These are phyloP conservation scores for Malassezia furfur DNA, from an alignment of 1,284 basidiomycete species.

Conservation along the genomic window DNA sequence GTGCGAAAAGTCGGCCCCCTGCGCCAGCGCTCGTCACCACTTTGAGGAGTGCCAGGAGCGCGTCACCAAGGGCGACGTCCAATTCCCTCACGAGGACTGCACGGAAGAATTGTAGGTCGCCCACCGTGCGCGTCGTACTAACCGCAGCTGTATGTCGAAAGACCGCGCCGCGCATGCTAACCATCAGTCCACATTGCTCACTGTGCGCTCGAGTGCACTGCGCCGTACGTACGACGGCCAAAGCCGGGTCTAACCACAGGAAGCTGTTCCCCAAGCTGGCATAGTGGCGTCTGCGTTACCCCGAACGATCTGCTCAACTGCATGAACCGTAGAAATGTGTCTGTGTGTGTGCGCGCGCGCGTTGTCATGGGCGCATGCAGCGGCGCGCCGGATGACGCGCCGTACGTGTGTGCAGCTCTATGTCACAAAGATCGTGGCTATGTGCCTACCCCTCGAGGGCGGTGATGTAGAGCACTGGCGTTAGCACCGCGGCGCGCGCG, in stretches of 20 bases:
- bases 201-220: slow-evolving; percentile 42
- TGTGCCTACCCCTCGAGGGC: slow-evolving; percentile 3
- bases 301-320: background rate
- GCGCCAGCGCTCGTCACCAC: slow-evolving; percentile 43
- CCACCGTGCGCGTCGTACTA: background rate
- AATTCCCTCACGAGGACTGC: slow-evolving; percentile 42
- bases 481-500: too few species aligned
- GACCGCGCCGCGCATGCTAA: background rate
- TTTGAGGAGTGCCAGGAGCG: slow-evolving; percentile 47
- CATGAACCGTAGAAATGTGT: too few species aligned
- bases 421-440: too few species aligned
- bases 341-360: too few species aligned
- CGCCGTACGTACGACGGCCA: slow-evolving; percentile 22
- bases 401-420: too few species aligned
- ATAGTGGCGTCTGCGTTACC: background rate
- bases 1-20: slow-evolving; percentile 45
- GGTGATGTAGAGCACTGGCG: slow-evolving; percentile 23
- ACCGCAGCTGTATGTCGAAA: slow-evolving; percentile 13
- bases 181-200: slow-evolving; percentile 37
- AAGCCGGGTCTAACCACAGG: slow-evolving; percentile 4
- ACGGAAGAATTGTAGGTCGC: slow-evolving; percentile 47
- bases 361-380: too few species aligned
- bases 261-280: slow-evolving; percentile 40
- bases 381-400: too few species aligned
- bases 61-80: slow-evolving; percentile 42